phyloP scores from a whole-genome alignment of 2,329 filamentous ascomycete genomes.

The Ophiocordyceps polyrhachis-furcata region DNA sequence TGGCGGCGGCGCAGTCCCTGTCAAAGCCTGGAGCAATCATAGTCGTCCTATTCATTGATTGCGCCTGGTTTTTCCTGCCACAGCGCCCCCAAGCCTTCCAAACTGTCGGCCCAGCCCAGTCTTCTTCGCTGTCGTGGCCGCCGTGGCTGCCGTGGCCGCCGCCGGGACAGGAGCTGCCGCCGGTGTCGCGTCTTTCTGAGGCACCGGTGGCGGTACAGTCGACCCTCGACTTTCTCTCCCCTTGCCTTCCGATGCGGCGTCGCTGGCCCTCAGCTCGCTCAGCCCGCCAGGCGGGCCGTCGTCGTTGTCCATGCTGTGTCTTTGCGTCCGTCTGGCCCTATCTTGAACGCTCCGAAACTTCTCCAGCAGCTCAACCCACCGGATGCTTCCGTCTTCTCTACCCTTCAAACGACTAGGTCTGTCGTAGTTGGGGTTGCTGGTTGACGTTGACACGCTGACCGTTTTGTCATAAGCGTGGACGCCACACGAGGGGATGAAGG shows the following conservation, averaged over 20 bases:
- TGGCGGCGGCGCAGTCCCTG: not conserved
- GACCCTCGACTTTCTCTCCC: constrained; percentile 19
- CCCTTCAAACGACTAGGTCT: constrained; percentile 61
- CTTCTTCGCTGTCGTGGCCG: constrained; percentile 27
- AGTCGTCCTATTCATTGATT: constrained; percentile 7
- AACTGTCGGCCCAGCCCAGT: constrained; percentile 49
- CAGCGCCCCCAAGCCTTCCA: constrained; percentile 52
- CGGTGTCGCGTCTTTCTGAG: constrained; percentile 29
- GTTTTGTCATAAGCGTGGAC: not conserved
- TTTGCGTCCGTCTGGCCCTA: constrained; percentile 52
- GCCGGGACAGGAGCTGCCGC: constrained; percentile 12
- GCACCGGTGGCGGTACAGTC: constrained; percentile 20
- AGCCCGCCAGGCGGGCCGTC: constrained; percentile 27
- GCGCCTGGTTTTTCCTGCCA: constrained; percentile 42
- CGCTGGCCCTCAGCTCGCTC: constrained; percentile 21
- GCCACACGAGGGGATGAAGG: too few species aligned
- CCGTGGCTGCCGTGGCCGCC: not conserved
- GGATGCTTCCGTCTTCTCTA: constrained; percentile 67
- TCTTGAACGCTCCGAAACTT: constrained; percentile 91
- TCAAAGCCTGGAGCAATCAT: not conserved
- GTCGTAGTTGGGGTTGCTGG: constrained; percentile 42
- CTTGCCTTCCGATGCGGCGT: constrained; percentile 20
- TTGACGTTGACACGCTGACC: constrained; percentile 24
- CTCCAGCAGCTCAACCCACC: constrained; percentile 83
- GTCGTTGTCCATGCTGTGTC: constrained; percentile 32